These are phyloP conservation scores for Colletotrichum melonis DNA, from an alignment of 2,329 filamentous ascomycete genomes.

Conservation along the genomic window DNA sequence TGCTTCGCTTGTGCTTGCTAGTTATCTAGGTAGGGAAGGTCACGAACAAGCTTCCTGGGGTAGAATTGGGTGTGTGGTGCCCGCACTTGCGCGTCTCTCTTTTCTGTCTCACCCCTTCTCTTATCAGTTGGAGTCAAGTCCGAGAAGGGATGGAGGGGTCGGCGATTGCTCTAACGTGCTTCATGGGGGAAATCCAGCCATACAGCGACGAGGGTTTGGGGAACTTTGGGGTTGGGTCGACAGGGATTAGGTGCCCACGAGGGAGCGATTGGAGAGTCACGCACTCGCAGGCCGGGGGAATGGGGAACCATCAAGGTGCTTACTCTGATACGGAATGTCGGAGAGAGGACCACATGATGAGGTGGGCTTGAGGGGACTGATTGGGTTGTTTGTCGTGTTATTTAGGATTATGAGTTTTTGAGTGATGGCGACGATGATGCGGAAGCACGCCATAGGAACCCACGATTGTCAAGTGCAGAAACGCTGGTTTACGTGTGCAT, in stretches of 20 bases:
- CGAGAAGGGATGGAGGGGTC: neutral
- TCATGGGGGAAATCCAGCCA: constrained; percentile 8
- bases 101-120: neutral
- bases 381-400: no score
- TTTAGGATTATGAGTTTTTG: no score
- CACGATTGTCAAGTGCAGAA: neutral
- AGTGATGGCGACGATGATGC: neutral
- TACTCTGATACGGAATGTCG: neutral
- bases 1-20: neutral
- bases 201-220: constrained; percentile 17
- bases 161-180: neutral
- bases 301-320: constrained; percentile 23
- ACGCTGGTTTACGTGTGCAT: neutral
- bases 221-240: neutral
- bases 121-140: constrained; percentile 30
- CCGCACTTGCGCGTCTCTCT: neutral
- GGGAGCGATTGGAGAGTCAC: constrained; percentile 12
- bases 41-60: constrained; percentile 17
- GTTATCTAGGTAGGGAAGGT: neutral
- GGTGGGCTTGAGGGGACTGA: neutral
- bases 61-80: neutral
- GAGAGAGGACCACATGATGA: constrained; percentile 11
- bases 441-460: neutral
- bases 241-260: constrained; percentile 27
- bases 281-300: neutral